Evolutionary conservation across 2,329 filamentous ascomycete species (phyloP).

Genomic region (Chaetomium sp.): DNA sequence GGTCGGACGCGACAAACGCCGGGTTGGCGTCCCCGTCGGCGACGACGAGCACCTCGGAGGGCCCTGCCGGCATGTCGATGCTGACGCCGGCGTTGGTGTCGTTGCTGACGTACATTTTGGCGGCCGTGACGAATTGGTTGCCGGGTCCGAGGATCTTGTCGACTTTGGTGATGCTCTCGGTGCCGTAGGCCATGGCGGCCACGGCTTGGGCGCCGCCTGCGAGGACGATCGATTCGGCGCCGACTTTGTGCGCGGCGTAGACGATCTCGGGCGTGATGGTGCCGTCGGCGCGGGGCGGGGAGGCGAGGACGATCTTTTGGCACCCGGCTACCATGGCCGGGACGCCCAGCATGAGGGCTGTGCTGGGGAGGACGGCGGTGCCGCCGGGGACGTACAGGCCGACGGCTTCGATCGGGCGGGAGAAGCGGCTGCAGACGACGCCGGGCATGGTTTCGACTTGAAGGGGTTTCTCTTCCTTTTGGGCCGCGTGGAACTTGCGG

Average conservation of each 20-base stretch:
- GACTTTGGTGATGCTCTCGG: constrained; percentile 88
- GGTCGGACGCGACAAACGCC: constrained; percentile 89
- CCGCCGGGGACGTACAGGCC: constrained; percentile 93
- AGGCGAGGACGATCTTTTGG: constrained; percentile 88
- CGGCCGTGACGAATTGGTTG: constrained; percentile 97
- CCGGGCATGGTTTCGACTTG: constrained; percentile 96
- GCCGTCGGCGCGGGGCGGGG: constrained; percentile 82
- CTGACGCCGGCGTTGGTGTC: constrained; percentile 91
- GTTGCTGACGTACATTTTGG: constrained; percentile 97
- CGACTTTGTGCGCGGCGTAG: constrained; percentile 94
- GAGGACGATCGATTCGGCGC: constrained; percentile 90
- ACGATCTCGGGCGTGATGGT: constrained; percentile 94
- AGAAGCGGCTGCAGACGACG: constrained; percentile 89
- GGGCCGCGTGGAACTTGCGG: constrained; percentile 83
- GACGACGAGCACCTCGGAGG: constrained; percentile 93
- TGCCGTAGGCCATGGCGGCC: constrained; percentile 95
- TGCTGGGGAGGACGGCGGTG: constrained; percentile 93
- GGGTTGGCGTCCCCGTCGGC: constrained; percentile 85
- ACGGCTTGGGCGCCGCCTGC: constrained; percentile 94
- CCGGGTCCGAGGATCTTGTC: constrained; percentile 98
- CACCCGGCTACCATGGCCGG: constrained; percentile 97
- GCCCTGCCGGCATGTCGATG: constrained; percentile 98
- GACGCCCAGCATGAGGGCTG: constrained; percentile 95
- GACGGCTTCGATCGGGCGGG: constrained; percentile 88
- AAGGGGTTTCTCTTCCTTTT: constrained; percentile 75